These are phyloP conservation scores for Gastrolobium villosum DNA, from an alignment of 306 rosid species.

Conservation along the genomic window DNA sequence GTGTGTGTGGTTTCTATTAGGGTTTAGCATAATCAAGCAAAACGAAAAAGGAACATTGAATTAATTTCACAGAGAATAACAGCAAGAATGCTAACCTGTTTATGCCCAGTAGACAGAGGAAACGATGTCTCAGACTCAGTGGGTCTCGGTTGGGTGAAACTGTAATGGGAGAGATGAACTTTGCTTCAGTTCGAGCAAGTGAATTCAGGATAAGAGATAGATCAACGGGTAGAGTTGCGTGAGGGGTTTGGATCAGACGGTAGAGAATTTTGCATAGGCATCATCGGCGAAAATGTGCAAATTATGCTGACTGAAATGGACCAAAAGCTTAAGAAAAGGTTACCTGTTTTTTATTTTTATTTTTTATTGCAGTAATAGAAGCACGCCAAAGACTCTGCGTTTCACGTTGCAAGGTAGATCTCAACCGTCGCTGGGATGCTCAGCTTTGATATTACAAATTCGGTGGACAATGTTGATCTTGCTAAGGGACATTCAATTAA, in stretches of 20 bases:
- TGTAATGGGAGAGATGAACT: neutral
- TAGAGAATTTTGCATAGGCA: slow-evolving; percentile 19
- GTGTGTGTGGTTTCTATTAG: slow-evolving; percentile 43
- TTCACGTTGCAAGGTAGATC: too few relatives aligned
- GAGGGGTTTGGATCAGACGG: slow-evolving; percentile 59
- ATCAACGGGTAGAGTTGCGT: slow-evolving; percentile 48
- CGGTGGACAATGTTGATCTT: too few relatives aligned
- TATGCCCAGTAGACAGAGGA: slow-evolving; percentile 30
- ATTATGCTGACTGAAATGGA: slow-evolving; percentile 48
- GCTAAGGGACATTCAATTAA: too few relatives aligned
- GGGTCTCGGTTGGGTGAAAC: neutral
- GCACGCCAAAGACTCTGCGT: too few relatives aligned
- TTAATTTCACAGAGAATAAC: neutral
- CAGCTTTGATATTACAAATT: too few relatives aligned
- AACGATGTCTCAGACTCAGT: neutral
- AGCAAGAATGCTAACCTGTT: slow-evolving; percentile 61
- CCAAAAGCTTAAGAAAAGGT: neutral
- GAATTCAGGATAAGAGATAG: slow-evolving; percentile 49
- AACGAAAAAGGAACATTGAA: neutral
- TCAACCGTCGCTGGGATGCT: too few relatives aligned
- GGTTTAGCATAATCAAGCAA: slow-evolving; percentile 44
- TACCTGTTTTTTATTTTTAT: neutral
- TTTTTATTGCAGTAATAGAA: too few relatives aligned
- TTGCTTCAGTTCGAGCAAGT: neutral
- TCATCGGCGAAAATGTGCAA: slow-evolving; percentile 49